A percentile compares a stretch with the other conserved stretches of the same genome.
Evolutionary conservation across 345 rosid species (phyloP).

Genomic region (Pseudoturritis turrita): DNA sequence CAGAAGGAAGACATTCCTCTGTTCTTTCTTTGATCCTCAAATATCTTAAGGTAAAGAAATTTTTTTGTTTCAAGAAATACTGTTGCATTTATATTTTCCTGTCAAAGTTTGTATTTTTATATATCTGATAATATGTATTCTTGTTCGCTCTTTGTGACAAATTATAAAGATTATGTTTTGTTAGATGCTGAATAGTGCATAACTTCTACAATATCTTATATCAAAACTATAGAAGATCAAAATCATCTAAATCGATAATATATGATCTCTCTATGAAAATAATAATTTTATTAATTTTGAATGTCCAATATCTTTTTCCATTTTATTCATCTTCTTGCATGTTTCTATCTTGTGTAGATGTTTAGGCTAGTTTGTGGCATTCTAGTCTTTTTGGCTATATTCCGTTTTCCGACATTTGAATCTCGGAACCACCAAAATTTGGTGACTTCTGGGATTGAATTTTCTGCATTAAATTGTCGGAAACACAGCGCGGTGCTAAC

Average conservation of each 20-base stretch:
- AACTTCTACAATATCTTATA: neutral
- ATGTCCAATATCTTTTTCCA: neutral
- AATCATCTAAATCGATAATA: neutral
- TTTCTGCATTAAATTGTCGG: constrained; percentile 49
- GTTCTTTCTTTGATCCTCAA: neutral
- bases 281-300: neutral
- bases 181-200: neutral
- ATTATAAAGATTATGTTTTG: neutral
- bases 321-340: neutral
- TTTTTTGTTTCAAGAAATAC: neutral
- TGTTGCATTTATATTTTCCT: neutral
- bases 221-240: neutral
- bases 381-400: constrained; percentile 19
- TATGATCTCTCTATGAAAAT: neutral
- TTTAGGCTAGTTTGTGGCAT: neutral
- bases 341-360: constrained; percentile 26
- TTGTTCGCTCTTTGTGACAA: neutral
- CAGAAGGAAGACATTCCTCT: neutral
- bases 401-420: constrained; percentile 15
- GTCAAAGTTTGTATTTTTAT: neutral
- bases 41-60: neutral
- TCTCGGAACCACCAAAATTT: neutral
- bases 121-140: neutral
- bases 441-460: constrained; percentile 15
- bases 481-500: constrained; percentile 57